A percentile compares a stretch with the other conserved stretches of the same genome.
Conservation (phyloP, 176 grass and related monocot genomes). For the Cocos nucifera region DNA sequence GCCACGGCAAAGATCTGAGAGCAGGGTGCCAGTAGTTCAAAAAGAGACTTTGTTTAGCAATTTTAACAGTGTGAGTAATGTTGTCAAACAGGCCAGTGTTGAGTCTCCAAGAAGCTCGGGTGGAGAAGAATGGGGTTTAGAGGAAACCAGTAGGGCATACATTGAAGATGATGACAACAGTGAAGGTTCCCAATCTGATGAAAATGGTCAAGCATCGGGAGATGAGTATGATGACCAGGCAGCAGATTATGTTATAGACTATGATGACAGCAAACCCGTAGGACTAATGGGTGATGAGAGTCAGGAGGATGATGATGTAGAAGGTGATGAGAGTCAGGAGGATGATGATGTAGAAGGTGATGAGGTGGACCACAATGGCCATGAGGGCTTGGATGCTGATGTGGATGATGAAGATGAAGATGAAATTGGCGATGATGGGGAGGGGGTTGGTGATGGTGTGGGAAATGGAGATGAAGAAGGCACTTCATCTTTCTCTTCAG, state of each 20-base stretch:
- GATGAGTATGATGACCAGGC: constrained; percentile 54
- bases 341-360: constrained; percentile 48
- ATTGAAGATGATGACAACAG: constrained; percentile 38
- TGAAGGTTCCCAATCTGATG: constrained; percentile 31
- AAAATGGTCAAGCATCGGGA: constrained; percentile 42
- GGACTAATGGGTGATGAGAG: constrained; percentile 36
- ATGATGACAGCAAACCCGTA: constrained; percentile 24
- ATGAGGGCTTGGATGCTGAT: constrained; percentile 22
- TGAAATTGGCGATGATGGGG: constrained; percentile 27
- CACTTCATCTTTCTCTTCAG: constrained; percentile 30
- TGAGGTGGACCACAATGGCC: constrained; percentile 21
- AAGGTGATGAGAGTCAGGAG: constrained; percentile 34
- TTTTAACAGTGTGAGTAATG: constrained; percentile 63
- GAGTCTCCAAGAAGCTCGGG: constrained; percentile 59
- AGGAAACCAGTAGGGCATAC: constrained; percentile 38
- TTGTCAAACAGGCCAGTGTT: constrained; percentile 15
- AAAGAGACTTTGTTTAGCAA: constrained; percentile 61
- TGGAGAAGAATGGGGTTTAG: constrained; percentile 66
- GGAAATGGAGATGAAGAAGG: constrained; percentile 31
- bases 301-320: constrained; percentile 34
- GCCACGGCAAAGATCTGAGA: constrained; percentile 49
- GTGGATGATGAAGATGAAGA: constrained; percentile 42
- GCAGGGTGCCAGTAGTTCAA: constrained; percentile 38
- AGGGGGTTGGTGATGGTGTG: constrained; percentile 42
- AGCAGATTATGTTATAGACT: constrained; percentile 29